These are phyloP conservation scores for Stagonosporopsis chrysanthemi DNA, from an alignment of 2,329 filamentous ascomycete species.

Conservation along the genomic window DNA sequence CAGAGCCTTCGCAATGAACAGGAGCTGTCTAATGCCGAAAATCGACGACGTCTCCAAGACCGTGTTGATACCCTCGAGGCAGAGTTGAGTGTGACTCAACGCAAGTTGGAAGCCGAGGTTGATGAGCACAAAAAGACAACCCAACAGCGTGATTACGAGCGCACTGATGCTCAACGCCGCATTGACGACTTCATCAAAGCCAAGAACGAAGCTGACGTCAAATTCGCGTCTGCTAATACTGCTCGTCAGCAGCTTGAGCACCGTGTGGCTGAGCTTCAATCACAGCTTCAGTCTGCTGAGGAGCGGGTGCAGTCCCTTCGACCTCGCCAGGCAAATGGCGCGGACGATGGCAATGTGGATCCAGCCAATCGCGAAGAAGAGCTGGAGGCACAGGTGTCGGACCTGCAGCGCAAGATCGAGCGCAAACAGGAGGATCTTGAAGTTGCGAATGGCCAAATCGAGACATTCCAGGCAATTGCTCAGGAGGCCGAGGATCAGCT, in stretches of 20 bases:
- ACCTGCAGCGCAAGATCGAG: constrained; percentile 87
- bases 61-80: constrained; percentile 80
- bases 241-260: constrained; percentile 87
- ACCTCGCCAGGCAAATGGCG: constrained; percentile 67
- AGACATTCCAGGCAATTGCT: constrained; percentile 88
- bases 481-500: constrained; percentile 88
- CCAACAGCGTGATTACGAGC: constrained; percentile 87
- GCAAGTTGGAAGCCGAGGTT: constrained; percentile 80
- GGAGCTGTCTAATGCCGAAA: constrained; percentile 82
- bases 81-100: constrained; percentile 79
- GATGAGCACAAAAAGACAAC: constrained; percentile 85
- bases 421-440: constrained; percentile 81
- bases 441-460: constrained; percentile 78
- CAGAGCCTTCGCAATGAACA: constrained; percentile 93
- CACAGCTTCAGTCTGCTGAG: constrained; percentile 87
- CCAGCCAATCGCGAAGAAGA: constrained; percentile 77
- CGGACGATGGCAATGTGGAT: constrained; percentile 58
- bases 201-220: constrained; percentile 81
- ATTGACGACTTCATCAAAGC: constrained; percentile 90
- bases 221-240: constrained; percentile 85
- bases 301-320: constrained; percentile 84
- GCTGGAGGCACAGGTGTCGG: constrained; percentile 80
- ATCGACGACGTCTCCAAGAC: constrained; percentile 77
- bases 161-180: constrained; percentile 84
- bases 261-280: constrained; percentile 85